Conservation (phyloP, 1,284 basidiomycete genomes). For the Ustilago esculenta region DNA sequence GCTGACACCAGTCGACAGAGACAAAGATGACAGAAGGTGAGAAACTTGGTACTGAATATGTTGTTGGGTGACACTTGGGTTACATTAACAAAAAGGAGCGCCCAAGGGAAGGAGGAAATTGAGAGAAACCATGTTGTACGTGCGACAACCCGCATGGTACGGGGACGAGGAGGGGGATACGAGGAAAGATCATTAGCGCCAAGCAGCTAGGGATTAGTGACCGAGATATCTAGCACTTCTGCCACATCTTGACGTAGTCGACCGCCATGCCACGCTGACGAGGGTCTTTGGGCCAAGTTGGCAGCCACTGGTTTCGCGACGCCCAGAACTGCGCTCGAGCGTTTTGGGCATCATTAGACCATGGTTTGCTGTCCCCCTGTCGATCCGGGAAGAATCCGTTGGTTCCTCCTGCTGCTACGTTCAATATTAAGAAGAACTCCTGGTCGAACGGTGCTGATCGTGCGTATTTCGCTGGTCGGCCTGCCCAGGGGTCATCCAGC, state of each 20-base stretch:
- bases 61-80: no score
- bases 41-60: no score
- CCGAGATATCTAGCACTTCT: conserved; percentile 58
- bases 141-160: no score
- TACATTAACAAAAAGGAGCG: no score
- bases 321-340: conserved; percentile 79
- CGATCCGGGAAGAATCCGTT: conserved; percentile 78
- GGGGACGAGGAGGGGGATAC: no score
- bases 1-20: no score
- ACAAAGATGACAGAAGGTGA: no score
- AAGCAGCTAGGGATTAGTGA: no score
- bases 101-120: no score
- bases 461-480: conserved; percentile 62
- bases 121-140: no score
- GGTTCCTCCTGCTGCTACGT: conserved; percentile 82
- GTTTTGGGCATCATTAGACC: conserved; percentile 76
- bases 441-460: conserved; percentile 82
- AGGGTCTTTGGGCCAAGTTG: conserved; percentile 37
- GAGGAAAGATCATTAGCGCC: no score
- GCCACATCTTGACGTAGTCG: conserved; percentile 79
- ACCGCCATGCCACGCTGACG: conserved; percentile 75
- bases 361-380: conserved; percentile 77
- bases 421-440: conserved; percentile 82
- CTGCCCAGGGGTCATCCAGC: conserved; percentile 71
- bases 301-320: conserved; percentile 58